Evolutionary conservation across 495 filamentous ascomycete species (phyloP).

Genomic region (Talaromyces adpressus): DNA sequence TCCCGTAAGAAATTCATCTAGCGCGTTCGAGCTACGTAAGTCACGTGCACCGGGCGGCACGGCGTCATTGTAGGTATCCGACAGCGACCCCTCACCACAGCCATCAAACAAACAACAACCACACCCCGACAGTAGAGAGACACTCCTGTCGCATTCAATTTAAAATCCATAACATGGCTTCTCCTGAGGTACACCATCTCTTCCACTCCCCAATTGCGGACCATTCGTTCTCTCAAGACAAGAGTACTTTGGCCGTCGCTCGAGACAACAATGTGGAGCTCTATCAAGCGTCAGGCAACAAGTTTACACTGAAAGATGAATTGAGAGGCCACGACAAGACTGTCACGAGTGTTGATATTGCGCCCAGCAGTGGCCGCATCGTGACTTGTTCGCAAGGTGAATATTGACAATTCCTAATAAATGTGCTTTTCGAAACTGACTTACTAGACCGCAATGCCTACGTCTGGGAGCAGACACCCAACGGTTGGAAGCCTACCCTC

Average conservation of each 20-base stretch:
- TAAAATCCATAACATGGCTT: slow-evolving; percentile 52
- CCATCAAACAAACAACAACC: not conserved
- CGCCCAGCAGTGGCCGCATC: slow-evolving; percentile 80
- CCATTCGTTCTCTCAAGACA: slow-evolving; percentile 94
- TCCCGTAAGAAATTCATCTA: slow-evolving; percentile 1
- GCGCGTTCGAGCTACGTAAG: slow-evolving; percentile 2
- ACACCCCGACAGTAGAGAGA: slow-evolving; percentile 88
- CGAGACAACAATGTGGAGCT: slow-evolving; percentile 89
- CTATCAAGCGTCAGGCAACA: slow-evolving; percentile 64
- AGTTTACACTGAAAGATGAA: slow-evolving; percentile 82
- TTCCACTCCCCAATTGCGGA: slow-evolving; percentile 96
- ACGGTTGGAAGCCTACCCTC: slow-evolving; percentile 93
- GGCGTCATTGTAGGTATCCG: not conserved
- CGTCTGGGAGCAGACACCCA: slow-evolving; percentile 88
- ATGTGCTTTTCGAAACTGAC: slow-evolving; percentile 10
- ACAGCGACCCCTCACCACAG: not conserved
- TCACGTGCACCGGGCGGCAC: not conserved
- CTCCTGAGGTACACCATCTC: slow-evolving; percentile 89
- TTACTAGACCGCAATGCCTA: slow-evolving; percentile 86
- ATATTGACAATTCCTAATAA: slow-evolving; percentile 1
- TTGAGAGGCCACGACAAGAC: slow-evolving; percentile 94
- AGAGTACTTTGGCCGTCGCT: slow-evolving; percentile 80
- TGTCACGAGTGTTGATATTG: slow-evolving; percentile 94
- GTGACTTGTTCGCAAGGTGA: slow-evolving; percentile 95
- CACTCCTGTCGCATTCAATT: slow-evolving; percentile 75